Evolutionary conservation across 495 filamentous ascomycete species (phyloP).

Genomic region (Saxispiralis lemnorum): DNA sequence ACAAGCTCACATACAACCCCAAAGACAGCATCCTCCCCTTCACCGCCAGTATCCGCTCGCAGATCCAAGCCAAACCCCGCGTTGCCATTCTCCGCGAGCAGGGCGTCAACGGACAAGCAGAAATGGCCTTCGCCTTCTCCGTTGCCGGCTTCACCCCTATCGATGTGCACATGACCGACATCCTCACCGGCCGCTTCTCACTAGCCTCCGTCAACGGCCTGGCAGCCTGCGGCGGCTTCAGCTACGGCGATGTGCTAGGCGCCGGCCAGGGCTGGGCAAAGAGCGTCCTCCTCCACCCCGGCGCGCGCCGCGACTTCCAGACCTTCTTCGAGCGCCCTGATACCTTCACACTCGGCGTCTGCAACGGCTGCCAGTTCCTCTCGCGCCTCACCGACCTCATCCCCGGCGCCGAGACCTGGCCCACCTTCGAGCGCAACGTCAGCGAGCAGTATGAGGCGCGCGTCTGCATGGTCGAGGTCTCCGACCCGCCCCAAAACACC

Average conservation of each 20-base stretch:
- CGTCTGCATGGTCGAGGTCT: constrained; percentile 70
- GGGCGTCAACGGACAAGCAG: constrained; percentile 84
- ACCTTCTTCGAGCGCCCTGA: constrained; percentile 75
- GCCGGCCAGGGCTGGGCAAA: constrained; percentile 96
- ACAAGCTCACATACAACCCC: constrained; percentile 68
- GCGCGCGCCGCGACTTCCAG: constrained; percentile 58
- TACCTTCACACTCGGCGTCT: constrained; percentile 87
- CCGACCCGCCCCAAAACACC: constrained; percentile 30
- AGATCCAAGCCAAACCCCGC: constrained; percentile 55
- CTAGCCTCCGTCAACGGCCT: constrained; percentile 70
- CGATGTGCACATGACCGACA: constrained; percentile 94
- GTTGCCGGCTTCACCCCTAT: constrained; percentile 77
- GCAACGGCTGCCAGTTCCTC: constrained; percentile 96
- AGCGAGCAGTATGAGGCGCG: constrained; percentile 89
- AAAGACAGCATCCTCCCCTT: constrained; percentile 57
- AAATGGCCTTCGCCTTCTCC: constrained; percentile 95
- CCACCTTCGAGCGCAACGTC: constrained; percentile 66
- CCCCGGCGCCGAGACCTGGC: constrained; percentile 72
- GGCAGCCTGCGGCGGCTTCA: constrained; percentile 91
- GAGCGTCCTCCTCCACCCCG: constrained; percentile 67
- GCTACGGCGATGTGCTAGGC: constrained; percentile 88
- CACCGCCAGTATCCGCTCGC: constrained; percentile 47
- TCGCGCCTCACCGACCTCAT: constrained; percentile 67
- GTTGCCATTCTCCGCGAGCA: constrained; percentile 92
- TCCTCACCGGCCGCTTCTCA: constrained; percentile 57